phyloP scores from a whole-genome alignment of 176 grass and related monocot genomes.

The Musa beccarii region DNA sequence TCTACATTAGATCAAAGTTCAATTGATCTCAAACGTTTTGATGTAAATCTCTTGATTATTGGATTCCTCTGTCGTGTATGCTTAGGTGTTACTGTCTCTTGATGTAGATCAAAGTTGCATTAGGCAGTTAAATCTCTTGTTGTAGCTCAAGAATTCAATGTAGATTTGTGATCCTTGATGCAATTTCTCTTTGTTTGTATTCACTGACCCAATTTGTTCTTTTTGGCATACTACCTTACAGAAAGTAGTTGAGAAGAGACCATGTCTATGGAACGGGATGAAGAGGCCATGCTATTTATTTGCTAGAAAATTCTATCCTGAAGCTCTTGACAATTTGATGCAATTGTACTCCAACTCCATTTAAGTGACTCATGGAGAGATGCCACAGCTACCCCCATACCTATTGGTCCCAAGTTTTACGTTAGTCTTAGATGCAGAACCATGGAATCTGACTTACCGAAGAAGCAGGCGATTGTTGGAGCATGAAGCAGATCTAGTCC shows the following conservation, averaged over 20 bases:
- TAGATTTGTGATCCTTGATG: no score
- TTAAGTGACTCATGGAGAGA: conserved; percentile 21
- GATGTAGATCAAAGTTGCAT: no score
- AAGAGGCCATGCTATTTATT: conserved; percentile 98
- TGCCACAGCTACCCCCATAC: no score
- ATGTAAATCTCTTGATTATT: no score
- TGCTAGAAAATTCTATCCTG: conserved; percentile 89
- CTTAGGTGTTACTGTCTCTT: no score
- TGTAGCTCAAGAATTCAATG: no score
- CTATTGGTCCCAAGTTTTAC: background rate
- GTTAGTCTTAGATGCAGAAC: background rate
- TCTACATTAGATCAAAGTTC: no score
- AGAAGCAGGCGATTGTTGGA: background rate
- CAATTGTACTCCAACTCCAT: conserved; percentile 72
- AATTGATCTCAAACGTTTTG: no score
- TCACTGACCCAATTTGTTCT: background rate
- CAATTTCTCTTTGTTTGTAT: background rate
- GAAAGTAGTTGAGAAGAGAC: conserved; percentile 50
- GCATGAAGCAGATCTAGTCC: background rate
- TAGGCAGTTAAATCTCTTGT: no score
- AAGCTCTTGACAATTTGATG: conserved; percentile 64
- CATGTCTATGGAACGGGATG: conserved; percentile 90
- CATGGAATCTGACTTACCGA: background rate
- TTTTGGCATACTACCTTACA: conserved; percentile 17
- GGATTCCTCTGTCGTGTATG: no score